Base-by-base conservation (phyloP, 75 land plant species). In the Azolla pinnata region DNA sequence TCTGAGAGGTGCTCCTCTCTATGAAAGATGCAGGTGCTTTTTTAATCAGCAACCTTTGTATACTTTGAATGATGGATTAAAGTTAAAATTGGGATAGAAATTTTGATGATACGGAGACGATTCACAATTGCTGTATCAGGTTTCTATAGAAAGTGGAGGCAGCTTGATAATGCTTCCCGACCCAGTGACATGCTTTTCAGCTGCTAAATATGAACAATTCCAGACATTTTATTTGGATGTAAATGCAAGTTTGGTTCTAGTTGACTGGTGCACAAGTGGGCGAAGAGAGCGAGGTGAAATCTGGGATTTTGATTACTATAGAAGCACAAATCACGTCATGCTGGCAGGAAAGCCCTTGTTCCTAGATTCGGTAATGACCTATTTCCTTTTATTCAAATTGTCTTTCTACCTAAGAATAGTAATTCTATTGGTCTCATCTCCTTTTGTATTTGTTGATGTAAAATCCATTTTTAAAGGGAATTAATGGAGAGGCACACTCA, bases 201-300 rank as follows among this genome's bases (percentile, higher is more conserved):
- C 76, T 32, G 83, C 97, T 62, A 75, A 77, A 38, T 92, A 92
- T 51, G 46, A 63, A 19, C 97, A 92, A 67, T 66, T 61, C 53
- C 97, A 92, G 69, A 58, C 74, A 33, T 88, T 92, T 50, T 63
- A 69, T 25, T 56, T 88, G 12, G 56, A 60, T 30, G 53, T 70
- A 2, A 83, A 85, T 35, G 77, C 95, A 33, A 88, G 71, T 61
- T 48, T 92, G 40, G 70, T 92, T 44, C 51, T 92, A 32, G 96
- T 92, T 38, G 97, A 92, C 64, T 92, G 97, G 97, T 32, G 90
- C 31, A 92, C 97, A 31, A 88, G 97, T 70, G 97, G 97, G 0
- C 86, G 97, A 12, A 75, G 74, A 68, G 84, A 74, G 50, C 76
- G 81, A 54, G 97, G 97, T 27, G 97, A 92, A 54, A 76, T 69